Base-by-base conservation (phyloP, 1,284 basidiomycete species). In the Phaffia rhodozyma region DNA sequence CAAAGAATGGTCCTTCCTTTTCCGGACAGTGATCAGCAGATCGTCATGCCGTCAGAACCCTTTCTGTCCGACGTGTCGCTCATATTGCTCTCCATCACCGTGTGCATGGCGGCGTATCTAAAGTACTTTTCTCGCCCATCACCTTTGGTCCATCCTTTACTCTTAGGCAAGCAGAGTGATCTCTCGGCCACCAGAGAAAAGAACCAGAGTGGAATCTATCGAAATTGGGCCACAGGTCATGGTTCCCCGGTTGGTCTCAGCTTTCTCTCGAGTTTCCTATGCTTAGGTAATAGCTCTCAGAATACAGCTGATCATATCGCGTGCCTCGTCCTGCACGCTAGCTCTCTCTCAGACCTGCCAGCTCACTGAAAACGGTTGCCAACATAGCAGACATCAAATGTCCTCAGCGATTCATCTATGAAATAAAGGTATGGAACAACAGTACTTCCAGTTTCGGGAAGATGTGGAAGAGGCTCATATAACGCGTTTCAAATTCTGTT, bases 101-200 rank as follows among this genome's bases (percentile, higher is more conserved):
- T 70, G 4, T 59, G 60, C 5, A 65, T 77, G 18, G 65, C 69
- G 11, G 62, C 75, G 21, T 76, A 74, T 66, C 66, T 70, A 51
- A 71, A 73, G 48, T 72, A 74, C 70, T 73, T 73, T 65, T 65
- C 69, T 2, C 56, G 62, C 1, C 72, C 73, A 4, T 20, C 61
- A 1, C 72, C 76, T 3, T 69, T 75, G 34, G 76, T 77, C 18
- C 76, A 76, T 66, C 74, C 75, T 34, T 68, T 77, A 16, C 65
- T 76, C n/a, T 70, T 77, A 5, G 74, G 75, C 1, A 72, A 73
- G 58, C 76, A 77, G 70, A 70, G 72, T 34, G 75, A 75, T 30
- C 69, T 74, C 1, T 69, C 70, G 1, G 49, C 61, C 5, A 72
- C 75, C 7, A 67, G 76, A 63, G 71, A 73, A 65, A 63, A 70